Evolutionary conservation across 2,329 filamentous ascomycete genomes (phyloP).

Genomic region (Dendrostoma leiphaemia): DNA sequence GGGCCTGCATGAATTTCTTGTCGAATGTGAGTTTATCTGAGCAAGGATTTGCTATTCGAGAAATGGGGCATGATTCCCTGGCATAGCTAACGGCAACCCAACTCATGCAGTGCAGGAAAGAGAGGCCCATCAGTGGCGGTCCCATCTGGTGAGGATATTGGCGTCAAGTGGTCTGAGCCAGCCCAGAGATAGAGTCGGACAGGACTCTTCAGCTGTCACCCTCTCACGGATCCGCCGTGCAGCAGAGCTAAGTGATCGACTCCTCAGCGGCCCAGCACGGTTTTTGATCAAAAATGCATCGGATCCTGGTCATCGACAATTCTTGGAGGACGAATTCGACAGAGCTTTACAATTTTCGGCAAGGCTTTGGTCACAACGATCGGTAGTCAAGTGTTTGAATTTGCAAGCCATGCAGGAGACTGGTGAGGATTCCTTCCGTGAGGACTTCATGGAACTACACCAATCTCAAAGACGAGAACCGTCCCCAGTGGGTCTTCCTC

Average conservation of each 20-base stretch:
- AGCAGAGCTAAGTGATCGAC: not conserved
- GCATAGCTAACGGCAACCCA: not conserved
- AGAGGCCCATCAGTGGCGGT: not conserved
- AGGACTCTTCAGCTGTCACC: not conserved
- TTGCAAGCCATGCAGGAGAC: not conserved
- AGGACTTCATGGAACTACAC: not conserved
- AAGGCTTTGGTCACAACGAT: not conserved
- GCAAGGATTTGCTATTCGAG: no score
- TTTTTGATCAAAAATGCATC: not conserved
- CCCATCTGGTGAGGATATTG: not conserved
- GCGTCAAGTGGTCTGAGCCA: not conserved
- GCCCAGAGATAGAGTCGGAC: not conserved
- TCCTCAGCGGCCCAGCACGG: not conserved
- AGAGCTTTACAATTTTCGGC: not conserved
- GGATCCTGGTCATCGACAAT: not conserved
- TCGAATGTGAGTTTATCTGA: not conserved
- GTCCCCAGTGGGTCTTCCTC: not conserved
- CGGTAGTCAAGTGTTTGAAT: not conserved
- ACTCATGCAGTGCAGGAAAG: not conserved
- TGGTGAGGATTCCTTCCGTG: not conserved
- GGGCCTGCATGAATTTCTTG: not conserved
- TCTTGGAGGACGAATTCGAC: not conserved
- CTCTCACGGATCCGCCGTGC: not conserved
- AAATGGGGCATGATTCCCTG: not conserved
- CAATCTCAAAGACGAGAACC: not conserved